Base-by-base conservation (phyloP, 768 basidiomycete species). In the Boletellus ananiceps region DNA sequence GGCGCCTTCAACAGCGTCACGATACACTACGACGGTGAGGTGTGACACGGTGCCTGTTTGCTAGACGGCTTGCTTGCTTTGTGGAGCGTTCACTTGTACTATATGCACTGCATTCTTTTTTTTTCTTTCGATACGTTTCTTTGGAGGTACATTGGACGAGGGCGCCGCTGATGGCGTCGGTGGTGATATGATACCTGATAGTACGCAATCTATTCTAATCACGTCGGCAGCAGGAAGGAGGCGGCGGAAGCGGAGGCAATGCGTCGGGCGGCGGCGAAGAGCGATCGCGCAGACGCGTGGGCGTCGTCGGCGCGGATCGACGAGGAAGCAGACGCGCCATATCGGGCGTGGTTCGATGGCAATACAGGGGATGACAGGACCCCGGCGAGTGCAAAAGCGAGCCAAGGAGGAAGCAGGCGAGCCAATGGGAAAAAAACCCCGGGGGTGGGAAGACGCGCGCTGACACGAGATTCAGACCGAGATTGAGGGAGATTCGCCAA, bases 1-100 rank as follows among this genome's bases (percentile, higher is more conserved):
- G 84, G 82, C 44, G 86, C 80, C 40, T 96, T 96, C 71, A 87
- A 84, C 62, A 92, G 88, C 68, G 89, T 96, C 62, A 96, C 93
- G 47, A 71, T 88, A 65, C 80, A 88, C 58, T 83, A 92, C 70
- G 89, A 91, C 59, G 89, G 86, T 51, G 88, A 89, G 56, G 27
- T 66, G 52, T 71, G 64, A 64, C 5, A 1, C 23, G 23, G 23
- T 4, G 23, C 1, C 23, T 23, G 23, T 25, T 25, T 25, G 45
- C 34, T 64, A 64, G 56, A 66, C 49, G 44, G 40, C 37, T n/a
- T 57, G 45, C 55, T 64, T 54, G 51, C 56, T 55, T 59, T 59
- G 44, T 44, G 54, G 52, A 61, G 47, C 51, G 46, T 69, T 63
- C 65, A 66, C 56, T 44, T 69, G 65, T 66, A 69, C 44, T 63